Base-by-base conservation (phyloP, 2,329 filamentous ascomycete genomes). In the Ophiostoma sp. region DNA sequence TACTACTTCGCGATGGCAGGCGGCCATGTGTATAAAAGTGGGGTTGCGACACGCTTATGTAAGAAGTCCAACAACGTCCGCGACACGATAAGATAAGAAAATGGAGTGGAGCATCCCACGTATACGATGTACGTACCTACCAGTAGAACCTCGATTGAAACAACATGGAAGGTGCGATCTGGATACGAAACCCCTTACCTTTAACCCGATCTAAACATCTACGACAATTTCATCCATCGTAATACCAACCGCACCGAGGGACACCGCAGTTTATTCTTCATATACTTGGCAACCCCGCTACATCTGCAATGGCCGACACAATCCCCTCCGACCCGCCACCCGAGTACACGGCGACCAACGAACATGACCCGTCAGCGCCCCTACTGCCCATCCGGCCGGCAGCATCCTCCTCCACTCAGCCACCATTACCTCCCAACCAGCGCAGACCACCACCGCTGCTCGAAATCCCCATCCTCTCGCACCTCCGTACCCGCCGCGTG, bases 401-500 rank as follows among this genome's bases (percentile, higher is more conserved):
- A 44, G 8, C 49, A 8, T 12, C 65, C 5, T 47, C 62, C 1
- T 42, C 47, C 8, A 16, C 65, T 1, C 77, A 75, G 75, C 75
- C 14, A n/a, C 60, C 38, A 47, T 44, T n/a, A 77, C 67, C 76
- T 78, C 67, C 79, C 80, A 18, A 4, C 12, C 41, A 14, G 38
- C 79, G 78, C 67, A 81, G 81, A 67, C 82, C 82, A 14, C 86
- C 87, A 7, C 82, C 85, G 60, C 90, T 91, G 1, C 85, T 98
- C 71, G 85, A 92, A 70, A 84, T 98, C 18, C 93, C 94, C 16
- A 88, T 93, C 68, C 81, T 99, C 69, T 86, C 85, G 74, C 83
- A 89, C 74, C 85, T 99, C 72, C 88, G 90, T 75, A 85, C 85
- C 67, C 92, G 91, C 77, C 85, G 94, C 72, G 87, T 97, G 5